phyloP scores from a whole-genome alignment of 306 rosid genomes.

The Vigna radiata region DNA sequence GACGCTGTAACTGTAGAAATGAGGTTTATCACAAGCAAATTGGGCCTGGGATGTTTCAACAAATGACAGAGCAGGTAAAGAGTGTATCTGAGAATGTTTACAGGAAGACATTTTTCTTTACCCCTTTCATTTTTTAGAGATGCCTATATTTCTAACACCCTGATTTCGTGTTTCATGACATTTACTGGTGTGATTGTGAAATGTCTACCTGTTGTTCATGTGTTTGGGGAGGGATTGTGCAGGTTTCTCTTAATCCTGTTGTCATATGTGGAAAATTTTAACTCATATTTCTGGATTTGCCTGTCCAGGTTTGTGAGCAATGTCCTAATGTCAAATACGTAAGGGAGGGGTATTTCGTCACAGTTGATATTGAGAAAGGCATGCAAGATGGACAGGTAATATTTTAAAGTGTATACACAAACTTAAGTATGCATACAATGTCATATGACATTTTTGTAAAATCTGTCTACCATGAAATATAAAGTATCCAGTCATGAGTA shows the following conservation, averaged over 20 bases:
- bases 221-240: slow-evolving; percentile 4
- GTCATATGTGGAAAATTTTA: slow-evolving; percentile 22
- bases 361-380: slow-evolving; percentile 98
- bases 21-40: slow-evolving; percentile 97
- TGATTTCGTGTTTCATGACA: slow-evolving; percentile 30
- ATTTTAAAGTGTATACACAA: slow-evolving; percentile 32
- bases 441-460: slow-evolving; percentile 9
- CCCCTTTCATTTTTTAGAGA: neutral
- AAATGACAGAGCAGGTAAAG: slow-evolving; percentile 95
- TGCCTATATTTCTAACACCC: neutral
- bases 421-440: slow-evolving; percentile 23
- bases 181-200: slow-evolving; percentile 11
- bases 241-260: slow-evolving; percentile 27
- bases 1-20: slow-evolving; percentile 95
- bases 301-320: slow-evolving; percentile 90
- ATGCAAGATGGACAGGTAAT: slow-evolving; percentile 99
- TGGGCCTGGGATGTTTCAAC: slow-evolving; percentile 99
- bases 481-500: neutral
- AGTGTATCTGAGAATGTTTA: slow-evolving; percentile 25
- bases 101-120: slow-evolving; percentile 5
- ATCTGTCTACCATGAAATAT: slow-evolving; percentile 11
- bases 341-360: slow-evolving; percentile 90
- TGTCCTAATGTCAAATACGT: slow-evolving; percentile 92
- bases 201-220: neutral
- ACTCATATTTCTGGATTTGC: slow-evolving; percentile 33